Evolutionary conservation across 768 basidiomycete genomes (phyloP), one percentile per base, ranked within the genome.

Genomic region (Gloeostereum incarnatum): DNA sequence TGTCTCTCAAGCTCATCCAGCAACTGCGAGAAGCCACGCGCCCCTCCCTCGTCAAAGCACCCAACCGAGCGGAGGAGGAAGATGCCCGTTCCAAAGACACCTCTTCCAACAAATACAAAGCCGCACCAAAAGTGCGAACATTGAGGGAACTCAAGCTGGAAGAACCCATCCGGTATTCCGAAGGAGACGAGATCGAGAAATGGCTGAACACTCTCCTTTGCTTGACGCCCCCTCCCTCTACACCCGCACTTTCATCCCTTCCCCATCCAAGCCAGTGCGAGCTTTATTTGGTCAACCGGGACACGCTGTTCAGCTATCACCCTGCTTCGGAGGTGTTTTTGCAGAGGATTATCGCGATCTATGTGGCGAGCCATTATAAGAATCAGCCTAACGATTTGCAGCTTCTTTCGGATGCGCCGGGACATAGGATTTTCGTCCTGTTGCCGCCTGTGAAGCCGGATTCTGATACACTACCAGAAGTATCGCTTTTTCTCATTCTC

Each of bases 321-420:
- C 90, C 93, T 3, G 96, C 93, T 6, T 88, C 85, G n/a, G 96
- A 99, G 58, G 71, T 88, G 22, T 99, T 99, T 67, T 72, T 99
- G 20, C 96, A 99, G 60, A 78, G 93, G 24, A 92, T 98, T 84
- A 96, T 97, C 92, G 82, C 89, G 13, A 70, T 98, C 1, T 99
- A 97, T 58, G 94, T 98, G 36, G 89, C 96, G 1, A 86, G 84
- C 36, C 96, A 99, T 56, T 99, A 99, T 68, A 99, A 99, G 62
- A 99, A 98, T 59, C 89, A 93, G 53, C 96, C 96, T 14, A 98
- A 99, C 55, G 96, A 99, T 56, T 70, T 99, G n/a, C 94, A 98
- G 57, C 73, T 99, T 36, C 76, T 98, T 58, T 88, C 85, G 8
- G 96, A 99, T 50, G 96, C 96, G 1, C 96, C 96, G 0, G 93